Evolutionary conservation across 2,329 filamentous ascomycete genomes (phyloP).

Genomic region (Neofusicoccum ribis): DNA sequence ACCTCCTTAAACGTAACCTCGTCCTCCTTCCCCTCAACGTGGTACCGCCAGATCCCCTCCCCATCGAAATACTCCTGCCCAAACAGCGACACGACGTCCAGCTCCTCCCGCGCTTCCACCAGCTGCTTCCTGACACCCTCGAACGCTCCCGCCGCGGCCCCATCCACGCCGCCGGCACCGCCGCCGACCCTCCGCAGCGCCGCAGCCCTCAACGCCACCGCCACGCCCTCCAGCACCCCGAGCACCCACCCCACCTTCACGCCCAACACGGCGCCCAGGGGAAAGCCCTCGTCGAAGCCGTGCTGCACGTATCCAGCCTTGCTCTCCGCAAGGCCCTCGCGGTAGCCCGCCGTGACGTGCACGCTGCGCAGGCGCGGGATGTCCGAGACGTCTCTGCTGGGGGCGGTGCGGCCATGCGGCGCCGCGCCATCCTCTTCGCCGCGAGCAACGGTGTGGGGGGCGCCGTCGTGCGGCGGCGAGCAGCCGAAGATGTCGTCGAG

Average conservation of each 20-base stretch:
- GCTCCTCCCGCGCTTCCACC: slow-evolving; percentile 55
- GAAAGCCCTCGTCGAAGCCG: slow-evolving; percentile 90
- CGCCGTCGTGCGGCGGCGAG: slow-evolving; percentile 21
- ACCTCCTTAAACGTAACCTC: slow-evolving; percentile 45
- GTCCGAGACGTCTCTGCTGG: slow-evolving; percentile 61
- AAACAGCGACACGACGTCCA: slow-evolving; percentile 65
- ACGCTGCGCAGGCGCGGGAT: slow-evolving; percentile 71
- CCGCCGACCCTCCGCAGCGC: slow-evolving; percentile 26
- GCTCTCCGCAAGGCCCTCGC: slow-evolving; percentile 76
- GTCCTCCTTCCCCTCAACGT: slow-evolving; percentile 47
- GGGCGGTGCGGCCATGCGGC: neutral
- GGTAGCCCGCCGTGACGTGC: slow-evolving; percentile 84
- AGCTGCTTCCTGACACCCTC: slow-evolving; percentile 34
- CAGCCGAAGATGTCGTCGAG: slow-evolving; percentile 52
- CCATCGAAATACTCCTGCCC: slow-evolving; percentile 64
- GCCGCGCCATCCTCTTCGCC: neutral
- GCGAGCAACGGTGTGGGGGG: neutral
- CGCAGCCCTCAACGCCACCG: slow-evolving; percentile 46
- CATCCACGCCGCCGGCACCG: slow-evolving; percentile 21
- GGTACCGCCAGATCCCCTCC: slow-evolving; percentile 71
- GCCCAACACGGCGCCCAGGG: slow-evolving; percentile 79
- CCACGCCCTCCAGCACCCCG: slow-evolving; percentile 74
- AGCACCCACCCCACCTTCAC: slow-evolving; percentile 71
- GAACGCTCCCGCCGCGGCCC: slow-evolving; percentile 3
- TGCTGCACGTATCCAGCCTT: slow-evolving; percentile 77